Evolutionary conservation across 257 asterid genomes (phyloP).

Genomic region (Petrea volubilis): DNA sequence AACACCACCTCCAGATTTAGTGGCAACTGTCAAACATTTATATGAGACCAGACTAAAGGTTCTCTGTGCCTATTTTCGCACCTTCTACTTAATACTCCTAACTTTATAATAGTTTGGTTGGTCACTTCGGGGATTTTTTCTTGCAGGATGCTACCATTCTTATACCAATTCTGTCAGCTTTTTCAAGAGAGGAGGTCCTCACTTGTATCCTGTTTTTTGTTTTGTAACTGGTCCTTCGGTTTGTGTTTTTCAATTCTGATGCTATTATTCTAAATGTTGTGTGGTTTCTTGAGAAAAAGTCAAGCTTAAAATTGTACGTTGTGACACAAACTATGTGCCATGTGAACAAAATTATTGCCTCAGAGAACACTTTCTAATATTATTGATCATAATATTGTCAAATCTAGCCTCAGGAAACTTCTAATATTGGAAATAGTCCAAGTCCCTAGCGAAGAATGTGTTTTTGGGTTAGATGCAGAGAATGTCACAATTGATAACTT

Average conservation of each 20-base stretch:
- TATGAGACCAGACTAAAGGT: slow-evolving; percentile 93
- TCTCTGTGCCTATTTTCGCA: slow-evolving; percentile 14
- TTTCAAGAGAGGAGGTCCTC: slow-evolving; percentile 87
- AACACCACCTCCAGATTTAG: slow-evolving; percentile 75
- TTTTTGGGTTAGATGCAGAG: not conserved
- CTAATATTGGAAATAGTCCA: not conserved
- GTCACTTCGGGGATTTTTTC: slow-evolving; percentile 30
- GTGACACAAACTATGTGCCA: not conserved
- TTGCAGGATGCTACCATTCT: slow-evolving; percentile 95
- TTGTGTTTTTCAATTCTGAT: slow-evolving; percentile 1
- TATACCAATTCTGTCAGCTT: slow-evolving; percentile 84
- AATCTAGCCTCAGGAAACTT: not conserved
- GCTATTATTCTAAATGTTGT: not conserved
- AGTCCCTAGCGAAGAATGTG: slow-evolving; percentile 3
- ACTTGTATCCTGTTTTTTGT: slow-evolving; percentile 6
- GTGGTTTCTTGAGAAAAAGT: not conserved
- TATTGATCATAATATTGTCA: not conserved
- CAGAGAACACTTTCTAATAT: not conserved
- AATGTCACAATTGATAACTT: not conserved
- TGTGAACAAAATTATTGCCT: slow-evolving; percentile 7
- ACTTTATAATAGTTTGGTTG: slow-evolving; percentile 17
- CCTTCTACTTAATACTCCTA: slow-evolving; percentile 11
- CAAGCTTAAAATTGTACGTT: slow-evolving; percentile 3
- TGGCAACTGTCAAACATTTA: slow-evolving; percentile 73
- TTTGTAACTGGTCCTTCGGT: slow-evolving; percentile 10